A percentile compares a stretch with the other conserved stretches of the same genome.
Evolutionary conservation across 2,329 filamentous ascomycete species (phyloP).

Genomic region (Botrytis aclada): DNA sequence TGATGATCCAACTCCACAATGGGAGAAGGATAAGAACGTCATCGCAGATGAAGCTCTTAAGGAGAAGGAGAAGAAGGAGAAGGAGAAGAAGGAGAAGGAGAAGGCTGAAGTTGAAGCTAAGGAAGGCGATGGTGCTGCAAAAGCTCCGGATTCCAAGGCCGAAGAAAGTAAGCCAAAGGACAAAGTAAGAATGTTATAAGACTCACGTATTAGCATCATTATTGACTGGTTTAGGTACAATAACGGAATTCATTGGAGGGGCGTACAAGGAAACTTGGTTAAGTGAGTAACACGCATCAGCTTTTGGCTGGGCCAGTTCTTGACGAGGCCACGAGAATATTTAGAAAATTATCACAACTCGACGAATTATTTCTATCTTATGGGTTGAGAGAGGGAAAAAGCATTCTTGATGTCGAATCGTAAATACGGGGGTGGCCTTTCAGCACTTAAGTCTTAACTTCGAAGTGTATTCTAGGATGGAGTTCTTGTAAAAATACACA

Average conservation of each 20-base stretch:
- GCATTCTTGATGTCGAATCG: constrained; percentile 24
- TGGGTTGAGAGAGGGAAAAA: not conserved
- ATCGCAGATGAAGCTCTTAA: constrained; percentile 66
- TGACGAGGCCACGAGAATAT: not conserved
- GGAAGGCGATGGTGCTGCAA: constrained; percentile 10
- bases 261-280: constrained; percentile 15
- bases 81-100: constrained; percentile 42
- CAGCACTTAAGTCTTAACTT: constrained; percentile 20
- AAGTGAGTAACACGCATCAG: constrained; percentile 5
- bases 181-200: constrained; percentile 24
- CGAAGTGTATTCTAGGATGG: constrained; percentile 28
- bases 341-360: constrained; percentile 18
- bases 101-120: constrained; percentile 19
- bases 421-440: constrained; percentile 23
- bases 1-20: constrained; percentile 71
- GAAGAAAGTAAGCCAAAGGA: constrained; percentile 19
- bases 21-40: constrained; percentile 84
- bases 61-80: constrained; percentile 45
- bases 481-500: constrained; percentile 33
- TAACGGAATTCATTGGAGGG: constrained; percentile 12
- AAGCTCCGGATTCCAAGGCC: constrained; percentile 14
- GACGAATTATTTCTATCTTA: constrained; percentile 1
- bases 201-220: no score
- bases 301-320: constrained; percentile 8
- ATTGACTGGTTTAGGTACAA: constrained; percentile 15